A percentile compares a stretch with the other conserved stretches of the same genome.
These are phyloP conservation scores for Corchorus olitorius DNA, from an alignment of 345 rosid species.

Conservation along the genomic window DNA sequence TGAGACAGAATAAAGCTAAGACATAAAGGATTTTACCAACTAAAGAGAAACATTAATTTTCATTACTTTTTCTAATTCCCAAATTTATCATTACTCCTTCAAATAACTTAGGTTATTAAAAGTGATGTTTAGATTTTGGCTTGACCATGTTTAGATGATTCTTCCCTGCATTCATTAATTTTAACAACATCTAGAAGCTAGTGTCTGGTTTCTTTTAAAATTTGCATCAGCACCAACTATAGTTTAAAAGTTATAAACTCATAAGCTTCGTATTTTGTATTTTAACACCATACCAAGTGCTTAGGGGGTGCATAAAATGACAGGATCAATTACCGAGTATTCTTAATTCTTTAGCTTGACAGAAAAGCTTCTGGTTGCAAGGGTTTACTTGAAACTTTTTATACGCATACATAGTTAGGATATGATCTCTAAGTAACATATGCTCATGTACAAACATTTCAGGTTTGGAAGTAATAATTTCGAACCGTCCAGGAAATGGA, in stretches of 20 bases:
- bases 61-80: not conserved
- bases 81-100: not conserved
- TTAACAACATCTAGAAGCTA: not conserved
- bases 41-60: too few relatives aligned
- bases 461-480: constrained; percentile 31
- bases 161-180: not conserved
- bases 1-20: too few relatives aligned
- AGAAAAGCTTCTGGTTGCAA: not conserved
- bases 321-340: not conserved
- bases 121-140: not conserved
- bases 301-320: not conserved
- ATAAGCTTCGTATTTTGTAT: not conserved
- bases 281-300: not conserved
- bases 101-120: not conserved
- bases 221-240: not conserved
- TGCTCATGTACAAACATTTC: not conserved
- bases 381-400: not conserved
- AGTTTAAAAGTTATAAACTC: not conserved
- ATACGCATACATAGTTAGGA: not conserved
- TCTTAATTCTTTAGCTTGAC: not conserved
- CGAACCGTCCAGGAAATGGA: constrained; percentile 17
- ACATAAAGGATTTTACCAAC: too few relatives aligned
- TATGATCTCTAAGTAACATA: not conserved
- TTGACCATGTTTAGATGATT: not conserved
- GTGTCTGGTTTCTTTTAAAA: too few relatives aligned